Base-by-base conservation (phyloP, 345 rosid species). In the Balakata baccata region DNA sequence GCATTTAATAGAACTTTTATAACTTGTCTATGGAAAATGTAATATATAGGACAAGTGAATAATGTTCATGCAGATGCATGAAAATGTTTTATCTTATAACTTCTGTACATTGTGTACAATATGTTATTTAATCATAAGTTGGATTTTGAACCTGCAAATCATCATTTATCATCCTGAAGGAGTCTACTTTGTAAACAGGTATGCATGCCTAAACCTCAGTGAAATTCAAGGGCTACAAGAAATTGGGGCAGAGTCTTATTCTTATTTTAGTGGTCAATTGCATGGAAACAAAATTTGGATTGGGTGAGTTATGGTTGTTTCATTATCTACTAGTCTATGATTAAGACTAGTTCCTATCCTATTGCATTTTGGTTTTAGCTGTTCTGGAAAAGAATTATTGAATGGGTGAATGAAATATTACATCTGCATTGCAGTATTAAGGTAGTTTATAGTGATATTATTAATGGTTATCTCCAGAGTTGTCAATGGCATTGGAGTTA, bases 281-380 rank as follows among this genome's bases (percentile, higher is more conserved):
- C 91, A 89, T 84, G 89, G 86, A 70, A 92, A 92, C 80, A 86
- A 70, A 79, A 89, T 92, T 64, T 92, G 97, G 97, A 90, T 87
- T 43, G 96, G 97, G 97, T 92, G 70, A 87, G 92, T 74, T 60
- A 60, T 45, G 50, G 43, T 57, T 63, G 39, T 66, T 66, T 66
- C 16, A 20, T 60, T 46, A 18, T 74, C 37, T 23, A 77, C 68
- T 46, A n/a, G n/a, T n/a, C n/a, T n/a, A 22, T 72, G 73, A 22
- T 62, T 74, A 20, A 29, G 3, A 56, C 47, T 17, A 11, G 50
- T 53, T 57, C 53, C n/a, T 61, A 38, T 47, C 8, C 41, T 18
- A 16, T 18, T 69, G 62, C 74, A 41, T 70, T 71, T 76, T 47
- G 16, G 56, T 67, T 34, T 17, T 53, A 22, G 22, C 37, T 63